A percentile compares a stretch with the other conserved stretches of the same genome.
Conservation (phyloP, 225 moss, liverwort and hornwort genomes). For the Bryoerythrophyllum caledonicum region DNA sequence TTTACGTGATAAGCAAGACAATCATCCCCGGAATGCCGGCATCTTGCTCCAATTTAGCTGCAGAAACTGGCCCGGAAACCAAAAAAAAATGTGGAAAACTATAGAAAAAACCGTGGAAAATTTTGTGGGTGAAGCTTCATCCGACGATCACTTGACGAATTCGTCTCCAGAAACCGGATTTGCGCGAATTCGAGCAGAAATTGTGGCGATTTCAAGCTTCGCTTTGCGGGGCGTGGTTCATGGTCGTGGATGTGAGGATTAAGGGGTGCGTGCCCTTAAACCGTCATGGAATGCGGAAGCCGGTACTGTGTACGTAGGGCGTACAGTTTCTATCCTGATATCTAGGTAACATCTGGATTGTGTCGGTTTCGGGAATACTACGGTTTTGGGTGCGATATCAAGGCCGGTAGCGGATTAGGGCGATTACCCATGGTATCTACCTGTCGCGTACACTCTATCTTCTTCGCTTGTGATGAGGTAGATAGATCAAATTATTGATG, state of each 20-base stretch:
- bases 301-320: neutral
- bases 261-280: neutral
- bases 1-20: constrained; percentile 22
- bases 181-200: neutral
- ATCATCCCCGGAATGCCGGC: neutral
- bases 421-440: too few species aligned
- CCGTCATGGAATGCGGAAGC: neutral
- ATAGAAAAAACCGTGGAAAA: too few species aligned
- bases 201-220: too few species aligned
- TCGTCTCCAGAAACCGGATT: neutral
- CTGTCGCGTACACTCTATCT: too few species aligned
- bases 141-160: neutral
- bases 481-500: too few species aligned
- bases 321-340: neutral
- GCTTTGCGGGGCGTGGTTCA: neutral
- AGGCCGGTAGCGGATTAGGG: too few species aligned
- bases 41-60: constrained; percentile 1
- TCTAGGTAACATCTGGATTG: rapidly evolving
- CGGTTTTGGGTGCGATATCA: neutral
- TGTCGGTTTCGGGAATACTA: neutral
- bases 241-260: neutral
- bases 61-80: too few species aligned
- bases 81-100: too few species aligned
- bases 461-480: too few species aligned
- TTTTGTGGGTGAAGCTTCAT: neutral